Evolutionary conservation across 495 filamentous ascomycete genomes (phyloP).

Genomic region (Talaromyces borbonicus): DNA sequence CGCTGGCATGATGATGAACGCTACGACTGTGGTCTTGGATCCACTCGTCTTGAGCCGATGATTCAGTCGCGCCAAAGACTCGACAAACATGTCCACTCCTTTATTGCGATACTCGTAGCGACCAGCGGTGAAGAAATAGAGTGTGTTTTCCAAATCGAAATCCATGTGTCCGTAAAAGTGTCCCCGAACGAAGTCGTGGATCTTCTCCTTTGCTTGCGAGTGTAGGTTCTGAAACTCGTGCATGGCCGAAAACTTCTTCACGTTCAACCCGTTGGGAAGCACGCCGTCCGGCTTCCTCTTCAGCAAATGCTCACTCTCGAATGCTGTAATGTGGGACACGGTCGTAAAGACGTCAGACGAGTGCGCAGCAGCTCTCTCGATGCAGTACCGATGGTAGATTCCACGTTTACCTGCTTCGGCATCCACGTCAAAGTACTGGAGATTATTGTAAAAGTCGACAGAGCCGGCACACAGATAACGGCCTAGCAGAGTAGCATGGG

Average conservation of each 20-base stretch:
- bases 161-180: conserved; percentile 99
- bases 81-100: conserved; percentile 98
- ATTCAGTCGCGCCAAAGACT: conserved; percentile 87
- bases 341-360: conserved; percentile 95
- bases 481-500: conserved; percentile 88
- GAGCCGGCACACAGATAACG: conserved; percentile 95
- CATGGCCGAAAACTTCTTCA: conserved; percentile 96
- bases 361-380: conserved; percentile 88
- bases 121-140: conserved; percentile 97
- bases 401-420: conserved; percentile 94
- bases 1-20: conserved; percentile 97
- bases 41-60: conserved; percentile 76
- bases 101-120: conserved; percentile 98
- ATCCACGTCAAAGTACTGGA: conserved; percentile 94
- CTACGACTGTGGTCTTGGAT: conserved; percentile 93
- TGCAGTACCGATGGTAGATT: conserved; percentile 98
- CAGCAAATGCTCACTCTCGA: conserved; percentile 92
- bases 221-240: conserved; percentile 99
- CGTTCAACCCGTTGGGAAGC: conserved; percentile 91
- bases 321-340: conserved; percentile 96
- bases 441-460: conserved; percentile 98
- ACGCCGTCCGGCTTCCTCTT: conserved; percentile 98
- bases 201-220: conserved; percentile 91
- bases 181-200: conserved; percentile 94
- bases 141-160: conserved; percentile 89